Evolutionary conservation across 2,329 filamentous ascomycete genomes (phyloP).

Genomic region (Sporothrix brasiliensis): DNA sequence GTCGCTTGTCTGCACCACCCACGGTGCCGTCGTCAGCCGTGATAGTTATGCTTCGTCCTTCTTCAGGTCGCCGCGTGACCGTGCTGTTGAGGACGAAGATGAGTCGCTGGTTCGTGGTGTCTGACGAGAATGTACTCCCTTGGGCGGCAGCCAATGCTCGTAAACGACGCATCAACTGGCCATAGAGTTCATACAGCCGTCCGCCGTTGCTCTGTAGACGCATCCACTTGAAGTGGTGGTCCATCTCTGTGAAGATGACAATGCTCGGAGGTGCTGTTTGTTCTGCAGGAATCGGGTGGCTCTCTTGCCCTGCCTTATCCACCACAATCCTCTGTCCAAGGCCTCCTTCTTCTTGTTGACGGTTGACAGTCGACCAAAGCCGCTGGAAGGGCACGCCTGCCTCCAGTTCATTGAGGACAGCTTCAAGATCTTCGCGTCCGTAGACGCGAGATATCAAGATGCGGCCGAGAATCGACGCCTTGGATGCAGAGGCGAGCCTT

Average conservation of each 20-base stretch:
- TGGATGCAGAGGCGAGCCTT: background rate
- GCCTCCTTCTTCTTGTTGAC: background rate
- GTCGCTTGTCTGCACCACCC: background rate
- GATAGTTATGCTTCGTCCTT: background rate
- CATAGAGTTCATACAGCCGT: slow-evolving; percentile 34
- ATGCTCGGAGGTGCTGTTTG: background rate
- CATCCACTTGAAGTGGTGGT: slow-evolving; percentile 37
- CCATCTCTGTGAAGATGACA: slow-evolving; percentile 35
- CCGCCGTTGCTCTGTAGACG: slow-evolving; percentile 32
- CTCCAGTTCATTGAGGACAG: slow-evolving; percentile 54
- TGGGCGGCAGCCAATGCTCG: slow-evolving; percentile 23
- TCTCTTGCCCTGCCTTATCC: background rate
- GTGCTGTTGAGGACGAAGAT: slow-evolving; percentile 35
- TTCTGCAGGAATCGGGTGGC: background rate
- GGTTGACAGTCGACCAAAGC: slow-evolving; percentile 29
- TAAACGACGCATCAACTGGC: slow-evolving; percentile 34
- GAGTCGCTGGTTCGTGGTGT: slow-evolving; percentile 3
- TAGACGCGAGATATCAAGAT: slow-evolving; percentile 61
- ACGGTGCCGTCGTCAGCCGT: background rate
- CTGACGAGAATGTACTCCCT: background rate
- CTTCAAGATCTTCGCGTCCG: slow-evolving; percentile 60
- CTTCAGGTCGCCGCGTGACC: background rate
- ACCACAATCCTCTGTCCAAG: background rate
- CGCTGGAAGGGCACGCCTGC: slow-evolving; percentile 30
- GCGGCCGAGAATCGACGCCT: slow-evolving; percentile 47